Evolutionary conservation across 2,329 filamentous ascomycete species (phyloP), one percentile per base, ranked within the genome.

Genomic region (Bipolaris sorokiniana): DNA sequence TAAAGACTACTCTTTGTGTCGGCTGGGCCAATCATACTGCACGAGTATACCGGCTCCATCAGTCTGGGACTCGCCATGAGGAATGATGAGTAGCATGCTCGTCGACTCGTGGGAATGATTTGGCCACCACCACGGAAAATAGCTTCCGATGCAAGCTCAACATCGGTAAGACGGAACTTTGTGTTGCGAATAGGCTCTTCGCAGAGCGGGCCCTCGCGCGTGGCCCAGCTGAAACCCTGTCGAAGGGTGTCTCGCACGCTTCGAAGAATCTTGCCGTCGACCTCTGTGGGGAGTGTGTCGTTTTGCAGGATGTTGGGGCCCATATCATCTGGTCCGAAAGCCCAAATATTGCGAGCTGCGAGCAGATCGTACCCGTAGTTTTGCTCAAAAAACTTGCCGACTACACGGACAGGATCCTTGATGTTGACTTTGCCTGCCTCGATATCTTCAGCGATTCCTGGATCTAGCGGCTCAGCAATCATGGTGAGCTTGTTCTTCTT

Each of bases 401-500:
- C 95, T 74, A 94, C 93, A 54, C 93, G 89, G 41, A 95, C 90
- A 2, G 95, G 93, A 67, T 98, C 94, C 62, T 90, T 91, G 79
- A 99, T 97, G 70, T 86, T 92, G 68, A 99, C 93, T 53, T 86
- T 89, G 23, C 94, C 93, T 46, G 86, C 88, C 79, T 99, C 95
- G 62, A 99, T 98, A 69, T 99, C 95, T 69, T 91, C 88, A 5
- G 94, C 92, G 61, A 99, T 96, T 15, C 95, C 95, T 68, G 96
- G 90, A 66, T 99, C 95, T 13, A 99, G 81, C 33, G 95, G 94
- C 76, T 99, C 95, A 3, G 95, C 95, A 55, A 98, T 90, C 91
- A 99, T 97, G 34, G 95, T 98, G 70, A 99, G 90, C 77, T 96
- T 97, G 81, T 99, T 99, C 82, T 97, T 97, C 81, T 99, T 99